These are phyloP conservation scores for Zasmidium cellare DNA, from an alignment of 2,329 filamentous ascomycete species.

Conservation along the genomic window DNA sequence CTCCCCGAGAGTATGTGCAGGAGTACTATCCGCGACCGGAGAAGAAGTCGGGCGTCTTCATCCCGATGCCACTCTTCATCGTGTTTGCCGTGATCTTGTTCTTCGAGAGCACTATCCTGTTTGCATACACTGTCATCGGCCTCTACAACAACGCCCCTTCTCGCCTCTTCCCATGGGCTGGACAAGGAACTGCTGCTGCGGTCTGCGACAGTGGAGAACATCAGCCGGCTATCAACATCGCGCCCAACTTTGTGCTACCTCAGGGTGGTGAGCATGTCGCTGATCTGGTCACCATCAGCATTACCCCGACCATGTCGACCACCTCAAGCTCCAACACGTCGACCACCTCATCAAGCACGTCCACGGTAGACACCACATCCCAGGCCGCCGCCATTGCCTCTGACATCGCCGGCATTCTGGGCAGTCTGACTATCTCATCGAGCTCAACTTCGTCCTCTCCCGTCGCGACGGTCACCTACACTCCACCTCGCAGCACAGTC, in stretches of 20 bases:
- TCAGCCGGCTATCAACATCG: slow-evolving; percentile 32
- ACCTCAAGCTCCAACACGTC: slow-evolving; percentile 6
- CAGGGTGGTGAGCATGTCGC: slow-evolving; percentile 12
- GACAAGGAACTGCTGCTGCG: slow-evolving; percentile 12
- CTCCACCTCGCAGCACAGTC: slow-evolving; percentile 19
- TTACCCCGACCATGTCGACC: slow-evolving; percentile 1
- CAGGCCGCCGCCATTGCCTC: slow-evolving; percentile 19
- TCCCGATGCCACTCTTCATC: slow-evolving; percentile 35
- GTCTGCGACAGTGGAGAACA: slow-evolving; percentile 19
- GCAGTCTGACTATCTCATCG: slow-evolving; percentile 9
- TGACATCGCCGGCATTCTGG: slow-evolving; percentile 21
- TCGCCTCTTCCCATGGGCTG: slow-evolving; percentile 26
- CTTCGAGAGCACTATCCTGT: slow-evolving; percentile 37
- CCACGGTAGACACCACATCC: slow-evolving; percentile 7
- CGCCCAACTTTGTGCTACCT: slow-evolving; percentile 35
- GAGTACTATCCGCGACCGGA: slow-evolving; percentile 28
- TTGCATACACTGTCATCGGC: slow-evolving; percentile 40
- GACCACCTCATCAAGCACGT: slow-evolving; percentile 7
- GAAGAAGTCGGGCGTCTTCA: slow-evolving; percentile 32
- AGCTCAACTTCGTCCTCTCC: slow-evolving; percentile 1
- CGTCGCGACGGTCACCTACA: slow-evolving; percentile 16
- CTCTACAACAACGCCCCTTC: slow-evolving; percentile 37
- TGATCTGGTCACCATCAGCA: slow-evolving; percentile 11
- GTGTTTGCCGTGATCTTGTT: slow-evolving; percentile 33
- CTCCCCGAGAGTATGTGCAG: slow-evolving; percentile 21